Conservation (phyloP, 305 asterid genomes). For the Fraxinus ornus region DNA sequence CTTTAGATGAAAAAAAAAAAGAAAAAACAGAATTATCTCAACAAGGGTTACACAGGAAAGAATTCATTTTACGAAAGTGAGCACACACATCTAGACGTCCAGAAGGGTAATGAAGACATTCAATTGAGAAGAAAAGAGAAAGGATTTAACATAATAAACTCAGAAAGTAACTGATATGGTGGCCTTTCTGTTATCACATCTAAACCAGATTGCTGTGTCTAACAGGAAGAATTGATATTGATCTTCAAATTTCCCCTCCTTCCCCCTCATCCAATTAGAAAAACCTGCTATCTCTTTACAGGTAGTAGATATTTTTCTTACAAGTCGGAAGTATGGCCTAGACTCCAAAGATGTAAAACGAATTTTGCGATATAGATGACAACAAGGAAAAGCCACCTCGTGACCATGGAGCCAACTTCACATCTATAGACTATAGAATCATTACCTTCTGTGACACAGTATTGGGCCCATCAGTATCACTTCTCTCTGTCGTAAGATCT, state of each 20-base stretch:
- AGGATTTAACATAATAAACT: background rate
- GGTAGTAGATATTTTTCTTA: background rate
- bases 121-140: background rate
- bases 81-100: background rate
- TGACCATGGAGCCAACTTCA: background rate
- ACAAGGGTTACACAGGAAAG: background rate
- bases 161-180: background rate
- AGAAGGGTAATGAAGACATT: background rate
- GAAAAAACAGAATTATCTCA: background rate
- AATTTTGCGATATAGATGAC: background rate
- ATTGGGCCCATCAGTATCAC: conserved; percentile 54
- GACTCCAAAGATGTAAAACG: background rate
- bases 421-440: conserved; percentile 2
- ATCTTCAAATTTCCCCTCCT: background rate
- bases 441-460: conserved; percentile 56
- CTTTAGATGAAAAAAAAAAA: background rate
- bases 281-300: background rate
- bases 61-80: background rate
- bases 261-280: background rate
- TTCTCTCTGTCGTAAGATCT: conserved; percentile 36
- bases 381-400: background rate
- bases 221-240: background rate
- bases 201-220: background rate
- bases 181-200: background rate
- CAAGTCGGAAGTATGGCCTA: background rate